These are phyloP conservation scores for Hansenula anomala DNA, from an alignment of 1,139 yeast genomes.

Conservation along the genomic window DNA sequence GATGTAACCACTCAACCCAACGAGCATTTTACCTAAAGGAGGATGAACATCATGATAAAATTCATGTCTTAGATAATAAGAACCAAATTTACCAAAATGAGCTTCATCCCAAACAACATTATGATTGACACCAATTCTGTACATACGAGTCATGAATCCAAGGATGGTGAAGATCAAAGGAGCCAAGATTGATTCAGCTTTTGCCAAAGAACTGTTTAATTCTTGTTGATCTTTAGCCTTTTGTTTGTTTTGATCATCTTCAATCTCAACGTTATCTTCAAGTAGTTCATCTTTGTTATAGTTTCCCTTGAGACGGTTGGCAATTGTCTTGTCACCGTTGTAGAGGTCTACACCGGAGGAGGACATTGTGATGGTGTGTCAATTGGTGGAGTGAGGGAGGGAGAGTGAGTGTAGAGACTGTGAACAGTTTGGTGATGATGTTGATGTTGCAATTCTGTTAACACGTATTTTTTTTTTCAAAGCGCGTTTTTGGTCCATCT, in stretches of 20 bases:
- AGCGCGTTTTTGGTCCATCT: too few relatives aligned
- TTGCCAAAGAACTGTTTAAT: conserved; percentile 20
- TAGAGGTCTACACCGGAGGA: too few relatives aligned
- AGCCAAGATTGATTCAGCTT: conserved; percentile 41
- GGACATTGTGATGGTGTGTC: too few relatives aligned
- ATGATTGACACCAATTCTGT: conserved; percentile 62
- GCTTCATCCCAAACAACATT: conserved; percentile 97
- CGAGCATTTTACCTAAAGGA: conserved; percentile 95
- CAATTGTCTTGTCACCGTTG: too few relatives aligned
- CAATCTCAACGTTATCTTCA: conserved; percentile 2
- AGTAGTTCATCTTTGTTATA: too few relatives aligned
- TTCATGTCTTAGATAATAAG: conserved; percentile 86
- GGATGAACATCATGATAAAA: conserved; percentile 99
- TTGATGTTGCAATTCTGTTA: too few relatives aligned
- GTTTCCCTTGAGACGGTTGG: too few relatives aligned
- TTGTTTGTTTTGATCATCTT: conserved; percentile 14
- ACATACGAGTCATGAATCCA: conserved; percentile 71
- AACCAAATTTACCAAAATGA: conserved; percentile 94
- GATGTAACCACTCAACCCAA: conserved; percentile 88
- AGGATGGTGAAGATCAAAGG: conserved; percentile 59
- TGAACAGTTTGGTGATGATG: too few relatives aligned
- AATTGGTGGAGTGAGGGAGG: too few relatives aligned
- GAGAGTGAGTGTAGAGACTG: too few relatives aligned
- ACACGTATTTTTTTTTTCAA: too few relatives aligned
- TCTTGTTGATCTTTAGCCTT: conserved; percentile 18